These are phyloP conservation scores for Globisporangium spiculum DNA, from an alignment of 352 stramenopile species.

Conservation along the genomic window DNA sequence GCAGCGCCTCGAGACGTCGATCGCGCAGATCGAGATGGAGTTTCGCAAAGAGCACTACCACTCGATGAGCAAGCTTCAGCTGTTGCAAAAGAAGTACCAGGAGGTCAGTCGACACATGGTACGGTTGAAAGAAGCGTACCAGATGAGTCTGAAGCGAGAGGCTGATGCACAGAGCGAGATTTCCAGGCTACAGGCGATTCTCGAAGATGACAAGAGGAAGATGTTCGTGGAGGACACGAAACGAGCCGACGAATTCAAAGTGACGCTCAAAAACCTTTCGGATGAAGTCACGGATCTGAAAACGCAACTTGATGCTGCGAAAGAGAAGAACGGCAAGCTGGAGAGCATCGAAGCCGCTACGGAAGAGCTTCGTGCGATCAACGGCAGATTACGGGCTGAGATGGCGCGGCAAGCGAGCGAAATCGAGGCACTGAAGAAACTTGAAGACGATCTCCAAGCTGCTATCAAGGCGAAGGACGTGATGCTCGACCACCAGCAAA, in stretches of 20 bases:
- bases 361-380: slow-evolving; percentile 23
- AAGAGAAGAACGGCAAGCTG: slow-evolving; percentile 21
- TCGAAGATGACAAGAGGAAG: slow-evolving; percentile 51
- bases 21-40: slow-evolving; percentile 69
- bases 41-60: slow-evolving; percentile 63
- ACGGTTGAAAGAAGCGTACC: slow-evolving; percentile 43
- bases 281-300: slow-evolving; percentile 28
- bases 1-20: slow-evolving; percentile 46
- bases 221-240: slow-evolving; percentile 44
- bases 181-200: slow-evolving; percentile 37
- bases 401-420: slow-evolving; percentile 24
- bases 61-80: slow-evolving; percentile 38
- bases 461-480: slow-evolving; percentile 70
- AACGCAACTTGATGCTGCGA: slow-evolving; percentile 25
- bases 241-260: slow-evolving; percentile 40
- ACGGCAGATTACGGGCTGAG: slow-evolving; percentile 22
- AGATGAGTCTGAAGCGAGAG: slow-evolving; percentile 50
- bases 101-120: slow-evolving; percentile 32
- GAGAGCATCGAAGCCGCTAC: slow-evolving; percentile 23
- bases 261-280: slow-evolving; percentile 29
- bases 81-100: slow-evolving; percentile 45
- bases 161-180: slow-evolving; percentile 35
- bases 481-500: slow-evolving; percentile 62
- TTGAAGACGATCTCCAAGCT: slow-evolving; percentile 52
- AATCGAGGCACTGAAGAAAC: slow-evolving; percentile 26